phyloP scores from a whole-genome alignment of 768 basidiomycete genomes.

The Lentinula boryana region DNA sequence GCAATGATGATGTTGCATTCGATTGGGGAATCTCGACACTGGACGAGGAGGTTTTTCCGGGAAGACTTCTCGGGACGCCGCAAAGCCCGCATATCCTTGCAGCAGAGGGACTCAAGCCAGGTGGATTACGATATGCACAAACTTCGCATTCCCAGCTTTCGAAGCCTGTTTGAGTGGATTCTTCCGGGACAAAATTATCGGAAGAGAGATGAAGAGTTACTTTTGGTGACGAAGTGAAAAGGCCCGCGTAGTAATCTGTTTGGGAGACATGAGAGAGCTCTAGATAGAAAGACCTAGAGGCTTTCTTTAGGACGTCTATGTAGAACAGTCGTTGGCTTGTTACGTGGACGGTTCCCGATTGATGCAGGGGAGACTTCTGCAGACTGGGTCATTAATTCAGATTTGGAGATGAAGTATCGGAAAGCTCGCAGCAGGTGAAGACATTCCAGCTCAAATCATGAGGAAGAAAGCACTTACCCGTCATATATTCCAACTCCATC shows the following conservation, averaged over 20 bases:
- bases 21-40: constrained; percentile 21
- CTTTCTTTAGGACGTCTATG: constrained; percentile 47
- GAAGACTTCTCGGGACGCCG: constrained; percentile 60
- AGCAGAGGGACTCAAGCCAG: constrained; percentile 64
- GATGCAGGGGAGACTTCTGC: constrained; percentile 79
- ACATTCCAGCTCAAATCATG: neutral
- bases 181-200: constrained; percentile 14
- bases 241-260: constrained; percentile 86
- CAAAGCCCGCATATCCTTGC: constrained; percentile 75
- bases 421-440: neutral
- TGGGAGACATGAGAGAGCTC: constrained; percentile 59
- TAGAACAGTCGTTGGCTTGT: constrained; percentile 87
- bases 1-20: constrained; percentile 36
- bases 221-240: constrained; percentile 87
- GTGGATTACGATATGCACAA: constrained; percentile 81
- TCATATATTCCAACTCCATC: constrained; percentile 88
- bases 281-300: constrained; percentile 57
- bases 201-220: constrained; percentile 66
- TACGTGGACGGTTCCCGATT: constrained; percentile 64
- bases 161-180: constrained; percentile 26
- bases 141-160: constrained; percentile 82
- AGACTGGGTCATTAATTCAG: constrained; percentile 42
- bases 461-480: constrained; percentile 50
- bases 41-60: constrained; percentile 18
- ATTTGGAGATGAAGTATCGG: constrained; percentile 7